These are phyloP conservation scores for Musa schizocarpa DNA, from an alignment of 176 grass and related monocot genomes.

Conservation along the genomic window DNA sequence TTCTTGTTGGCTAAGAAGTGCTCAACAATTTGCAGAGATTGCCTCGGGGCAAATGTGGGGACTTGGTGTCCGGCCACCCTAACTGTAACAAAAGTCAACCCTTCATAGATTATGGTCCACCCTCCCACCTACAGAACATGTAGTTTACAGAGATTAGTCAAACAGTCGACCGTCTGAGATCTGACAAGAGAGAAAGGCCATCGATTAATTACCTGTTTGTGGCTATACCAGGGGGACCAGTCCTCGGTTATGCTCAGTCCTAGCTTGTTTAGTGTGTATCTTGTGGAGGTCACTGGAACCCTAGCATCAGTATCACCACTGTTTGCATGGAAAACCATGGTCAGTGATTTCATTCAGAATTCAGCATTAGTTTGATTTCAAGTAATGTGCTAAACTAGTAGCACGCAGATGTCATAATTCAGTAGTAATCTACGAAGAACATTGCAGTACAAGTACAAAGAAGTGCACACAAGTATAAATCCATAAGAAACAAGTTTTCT, in stretches of 20 bases:
- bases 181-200: neutral
- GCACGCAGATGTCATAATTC: too few relatives aligned
- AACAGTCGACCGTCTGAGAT: neutral
- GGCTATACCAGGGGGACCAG: slow-evolving; percentile 37
- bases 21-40: slow-evolving; percentile 17
- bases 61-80: slow-evolving; percentile 24
- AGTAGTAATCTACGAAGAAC: too few relatives aligned
- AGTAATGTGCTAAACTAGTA: too few relatives aligned
- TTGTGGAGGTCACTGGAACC: slow-evolving; percentile 46
- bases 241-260: slow-evolving; percentile 29
- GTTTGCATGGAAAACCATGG: neutral
- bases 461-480: too few relatives aligned
- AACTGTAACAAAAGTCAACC: slow-evolving; percentile 42
- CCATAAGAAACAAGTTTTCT: too few relatives aligned
- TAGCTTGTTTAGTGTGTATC: slow-evolving; percentile 43
- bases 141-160: neutral
- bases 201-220: slow-evolving; percentile 28
- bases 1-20: slow-evolving; percentile 31
- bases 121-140: slow-evolving; percentile 37
- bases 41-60: slow-evolving; percentile 21
- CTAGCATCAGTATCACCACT: slow-evolving; percentile 46
- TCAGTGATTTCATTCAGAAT: neutral
- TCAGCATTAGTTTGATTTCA: neutral
- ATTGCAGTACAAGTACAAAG: too few relatives aligned
- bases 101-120: slow-evolving; percentile 42